These are phyloP conservation scores for Fonsecaea nubica DNA, from an alignment of 2,329 filamentous ascomycete genomes.

Conservation along the genomic window DNA sequence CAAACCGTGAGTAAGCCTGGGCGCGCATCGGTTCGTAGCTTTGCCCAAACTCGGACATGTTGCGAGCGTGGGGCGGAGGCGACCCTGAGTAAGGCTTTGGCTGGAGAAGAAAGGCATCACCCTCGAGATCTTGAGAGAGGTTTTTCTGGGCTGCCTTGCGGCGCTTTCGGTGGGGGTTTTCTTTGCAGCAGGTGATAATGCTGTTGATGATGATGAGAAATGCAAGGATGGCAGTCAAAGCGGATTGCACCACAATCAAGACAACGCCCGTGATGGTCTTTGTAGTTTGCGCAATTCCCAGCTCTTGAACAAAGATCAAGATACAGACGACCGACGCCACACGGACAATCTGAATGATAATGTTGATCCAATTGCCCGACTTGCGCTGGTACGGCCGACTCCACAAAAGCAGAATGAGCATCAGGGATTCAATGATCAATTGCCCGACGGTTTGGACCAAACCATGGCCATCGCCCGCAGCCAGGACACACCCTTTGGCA, in stretches of 20 bases:
- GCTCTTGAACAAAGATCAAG: conserved; percentile 89
- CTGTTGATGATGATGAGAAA: conserved; percentile 90
- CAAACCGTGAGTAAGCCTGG: conserved; percentile 26
- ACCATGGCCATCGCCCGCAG: conserved; percentile 83
- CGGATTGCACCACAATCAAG: conserved; percentile 87
- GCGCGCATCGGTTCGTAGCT: conserved; percentile 38
- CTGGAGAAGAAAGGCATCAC: conserved; percentile 67
- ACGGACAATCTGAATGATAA: conserved; percentile 85
- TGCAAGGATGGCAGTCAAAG: conserved; percentile 79
- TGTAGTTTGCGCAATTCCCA: conserved; percentile 87
- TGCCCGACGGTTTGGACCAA: conserved; percentile 80
- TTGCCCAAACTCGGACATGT: conserved; percentile 28
- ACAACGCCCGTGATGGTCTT: conserved; percentile 94
- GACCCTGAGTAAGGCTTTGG: conserved; percentile 44
- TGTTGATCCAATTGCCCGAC: conserved; percentile 91
- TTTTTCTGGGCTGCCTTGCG: conserved; percentile 92
- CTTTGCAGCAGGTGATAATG: conserved; percentile 78
- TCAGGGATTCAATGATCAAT: conserved; percentile 77
- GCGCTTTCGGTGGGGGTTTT: conserved; percentile 88
- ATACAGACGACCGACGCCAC: conserved; percentile 89
- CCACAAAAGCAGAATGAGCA: conserved; percentile 83
- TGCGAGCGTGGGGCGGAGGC: conserved; percentile 22
- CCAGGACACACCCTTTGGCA: conserved; percentile 83
- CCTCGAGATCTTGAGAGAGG: conserved; percentile 81
- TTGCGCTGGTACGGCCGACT: conserved; percentile 83